Base-by-base conservation (phyloP, 116 monocot genomes). In the Trichopus zeylanicus region DNA sequence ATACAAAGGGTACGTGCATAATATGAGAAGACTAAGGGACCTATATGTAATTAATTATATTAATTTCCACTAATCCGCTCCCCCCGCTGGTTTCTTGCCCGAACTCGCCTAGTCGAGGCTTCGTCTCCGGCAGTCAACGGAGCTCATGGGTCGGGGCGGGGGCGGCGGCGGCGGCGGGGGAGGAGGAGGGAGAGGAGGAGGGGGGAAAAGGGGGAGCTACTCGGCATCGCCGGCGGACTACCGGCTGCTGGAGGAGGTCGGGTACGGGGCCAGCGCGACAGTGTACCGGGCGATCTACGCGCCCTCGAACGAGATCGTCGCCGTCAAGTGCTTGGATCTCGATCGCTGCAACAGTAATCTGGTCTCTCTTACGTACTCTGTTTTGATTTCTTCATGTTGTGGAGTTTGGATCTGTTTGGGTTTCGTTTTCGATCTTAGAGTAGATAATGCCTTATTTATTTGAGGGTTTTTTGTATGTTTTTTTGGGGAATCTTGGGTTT, bases 341-440 rank as follows among this genome's bases (percentile, higher is more conserved):
- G 95, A 95, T 60, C 91, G 95, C 34, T 84, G 86, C 77, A 95
- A 84, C 70, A 87, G 87, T 67, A 95, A 95, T 59, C 84, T 95
- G 38, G 95, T 95, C 35, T 42, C 76, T n/a, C 35, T 31, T 39
- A 9, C 25, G 26, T 38, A 22, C 23, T 64, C 55, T 18, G 16
- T 33, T 21, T 21, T 55, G n/a, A 12, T 54, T 34, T 65, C 24
- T 27, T 2, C 4, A 4, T 25, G 8, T 25, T 13, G 52, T 25
- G 8, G 28, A 15, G 30, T 18, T 56, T 56, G 9, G 56, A 30
- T 56, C 31, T 28, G 4, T 6, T 16, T 42, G 4, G 12, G 42
- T 13, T 42, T 42, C 18, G n/a, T 42, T 16, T 13, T 42, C 13
- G n/a, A 42, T 42, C 42, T 42, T 15, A n/a, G n/a, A n/a, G n/a